Conservation (phyloP, 352 stramenopile genomes). For the Elongisporangium prolatum region DNA sequence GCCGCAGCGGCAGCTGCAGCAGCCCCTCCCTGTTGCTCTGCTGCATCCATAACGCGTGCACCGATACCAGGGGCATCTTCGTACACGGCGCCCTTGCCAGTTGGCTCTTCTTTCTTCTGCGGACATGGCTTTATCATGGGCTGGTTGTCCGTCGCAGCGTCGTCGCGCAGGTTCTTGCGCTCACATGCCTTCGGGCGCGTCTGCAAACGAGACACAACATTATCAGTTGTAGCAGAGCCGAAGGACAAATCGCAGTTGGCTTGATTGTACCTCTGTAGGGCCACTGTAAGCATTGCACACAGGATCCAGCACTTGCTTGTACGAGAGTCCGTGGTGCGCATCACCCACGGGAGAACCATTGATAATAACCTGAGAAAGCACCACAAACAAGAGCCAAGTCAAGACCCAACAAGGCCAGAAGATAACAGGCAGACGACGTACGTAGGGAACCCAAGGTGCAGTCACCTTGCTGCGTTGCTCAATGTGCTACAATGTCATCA, state of each 20-base stretch:
- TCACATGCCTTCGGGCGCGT: constrained; percentile 43
- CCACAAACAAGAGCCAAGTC: not conserved
- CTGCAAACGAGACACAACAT: constrained; percentile 9
- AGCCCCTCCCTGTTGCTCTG: constrained; percentile 4
- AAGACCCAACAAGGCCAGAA: not conserved
- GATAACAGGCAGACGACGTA: constrained; percentile 18
- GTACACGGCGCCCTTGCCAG: constrained; percentile 22
- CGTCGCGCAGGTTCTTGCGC: constrained; percentile 55
- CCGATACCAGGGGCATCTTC: constrained; percentile 64
- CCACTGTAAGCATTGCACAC: constrained; percentile 71
- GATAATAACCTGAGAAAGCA: constrained; percentile 36
- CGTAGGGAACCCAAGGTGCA: constrained; percentile 65
- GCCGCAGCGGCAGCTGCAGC: not conserved
- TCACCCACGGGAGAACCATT: constrained; percentile 55
- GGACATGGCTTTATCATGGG: constrained; percentile 61
- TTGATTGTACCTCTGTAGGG: constrained; percentile 23
- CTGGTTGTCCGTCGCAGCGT: constrained; percentile 27
- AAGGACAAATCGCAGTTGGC: not conserved
- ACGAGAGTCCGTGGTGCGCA: constrained; percentile 51
- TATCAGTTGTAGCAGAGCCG: not conserved
- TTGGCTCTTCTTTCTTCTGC: constrained; percentile 49
- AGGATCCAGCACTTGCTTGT: constrained; percentile 58
- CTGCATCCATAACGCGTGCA: constrained; percentile 26
- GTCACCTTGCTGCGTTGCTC: constrained; percentile 38
- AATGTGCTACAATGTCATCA: constrained; percentile 29